Conservation (phyloP, 2,329 filamentous ascomycete species). For the Aureobasidium melanogenum region DNA sequence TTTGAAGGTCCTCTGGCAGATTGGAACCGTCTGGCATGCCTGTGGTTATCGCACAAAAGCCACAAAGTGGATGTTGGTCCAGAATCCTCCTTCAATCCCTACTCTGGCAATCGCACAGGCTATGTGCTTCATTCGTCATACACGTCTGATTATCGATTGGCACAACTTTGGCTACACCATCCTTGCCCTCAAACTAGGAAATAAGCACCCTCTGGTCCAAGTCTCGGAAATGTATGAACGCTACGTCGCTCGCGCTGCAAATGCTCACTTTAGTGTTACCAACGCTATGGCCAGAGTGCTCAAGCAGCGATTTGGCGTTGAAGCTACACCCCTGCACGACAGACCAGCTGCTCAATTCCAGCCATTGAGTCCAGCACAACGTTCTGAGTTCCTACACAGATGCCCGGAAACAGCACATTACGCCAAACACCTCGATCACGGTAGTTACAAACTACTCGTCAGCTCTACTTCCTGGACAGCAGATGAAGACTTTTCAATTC, state of each 20-base stretch:
- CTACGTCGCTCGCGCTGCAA: slow-evolving; percentile 57
- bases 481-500: slow-evolving; percentile 86
- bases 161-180: slow-evolving; percentile 98
- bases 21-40: slow-evolving; percentile 59
- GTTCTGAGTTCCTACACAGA: slow-evolving; percentile 52
- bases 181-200: slow-evolving; percentile 58
- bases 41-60: slow-evolving; percentile 68
- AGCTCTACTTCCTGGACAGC: slow-evolving; percentile 96
- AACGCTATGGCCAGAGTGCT: slow-evolving; percentile 77
- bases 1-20: slow-evolving; percentile 78
- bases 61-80: slow-evolving; percentile 73
- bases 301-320: slow-evolving; percentile 54
- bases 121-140: slow-evolving; percentile 67
- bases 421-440: slow-evolving; percentile 36
- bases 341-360: slow-evolving; percentile 76
- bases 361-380: slow-evolving; percentile 48
- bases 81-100: slow-evolving; percentile 94
- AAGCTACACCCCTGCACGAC: slow-evolving; percentile 66
- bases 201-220: slow-evolving; percentile 63
- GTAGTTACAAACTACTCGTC: slow-evolving; percentile 60
- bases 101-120: slow-evolving; percentile 69
- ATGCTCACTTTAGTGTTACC: slow-evolving; percentile 78
- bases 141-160: slow-evolving; percentile 86
- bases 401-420: slow-evolving; percentile 57
- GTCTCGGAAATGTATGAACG: slow-evolving; percentile 72